These are phyloP conservation scores for Chloropicon primus DNA, from an alignment of 139 green algal genomes.

Conservation along the genomic window DNA sequence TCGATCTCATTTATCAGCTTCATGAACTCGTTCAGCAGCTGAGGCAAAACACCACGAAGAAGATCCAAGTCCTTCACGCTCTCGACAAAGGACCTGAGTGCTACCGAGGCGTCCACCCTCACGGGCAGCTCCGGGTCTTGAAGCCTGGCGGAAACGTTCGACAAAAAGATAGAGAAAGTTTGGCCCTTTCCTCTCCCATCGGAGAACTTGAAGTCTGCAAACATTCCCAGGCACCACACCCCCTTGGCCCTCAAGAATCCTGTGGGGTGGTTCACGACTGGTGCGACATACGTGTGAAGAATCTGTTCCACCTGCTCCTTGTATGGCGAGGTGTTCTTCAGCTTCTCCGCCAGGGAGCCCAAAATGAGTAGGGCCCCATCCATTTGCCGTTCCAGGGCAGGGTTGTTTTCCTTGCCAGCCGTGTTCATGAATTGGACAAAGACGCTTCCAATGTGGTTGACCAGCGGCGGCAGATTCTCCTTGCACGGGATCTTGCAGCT, in stretches of 20 bases:
- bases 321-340: conserved; percentile 70
- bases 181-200: conserved; percentile 39
- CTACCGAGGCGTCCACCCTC: conserved; percentile 46
- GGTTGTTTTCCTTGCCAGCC: conserved; percentile 15
- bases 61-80: conserved; percentile 31
- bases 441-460: conserved; percentile 6
- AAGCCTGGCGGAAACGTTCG: conserved; percentile 31
- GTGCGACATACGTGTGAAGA: conserved; percentile 59
- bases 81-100: conserved; percentile 78
- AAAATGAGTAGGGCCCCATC: conserved; percentile 83
- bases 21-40: conserved; percentile 44
- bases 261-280: conserved; percentile 44
- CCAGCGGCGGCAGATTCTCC: conserved; percentile 2
- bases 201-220: conserved; percentile 58
- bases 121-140: conserved; percentile 77
- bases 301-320: conserved; percentile 67
- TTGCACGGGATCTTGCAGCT: conserved; percentile 1
- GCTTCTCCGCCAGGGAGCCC: conserved; percentile 53
- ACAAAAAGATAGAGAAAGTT: conserved; percentile 36
- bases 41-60: conserved; percentile 63
- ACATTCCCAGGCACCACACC: conserved; percentile 70
- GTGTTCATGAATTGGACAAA: conserved; percentile 26
- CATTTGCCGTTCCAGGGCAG: conserved; percentile 44
- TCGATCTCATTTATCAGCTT: conserved; percentile 44
- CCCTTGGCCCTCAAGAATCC: conserved; percentile 84